A percentile compares a stretch with the other conserved stretches of the same genome.
Conservation (phyloP, 345 rosid genomes). For the Populus euphratica region DNA sequence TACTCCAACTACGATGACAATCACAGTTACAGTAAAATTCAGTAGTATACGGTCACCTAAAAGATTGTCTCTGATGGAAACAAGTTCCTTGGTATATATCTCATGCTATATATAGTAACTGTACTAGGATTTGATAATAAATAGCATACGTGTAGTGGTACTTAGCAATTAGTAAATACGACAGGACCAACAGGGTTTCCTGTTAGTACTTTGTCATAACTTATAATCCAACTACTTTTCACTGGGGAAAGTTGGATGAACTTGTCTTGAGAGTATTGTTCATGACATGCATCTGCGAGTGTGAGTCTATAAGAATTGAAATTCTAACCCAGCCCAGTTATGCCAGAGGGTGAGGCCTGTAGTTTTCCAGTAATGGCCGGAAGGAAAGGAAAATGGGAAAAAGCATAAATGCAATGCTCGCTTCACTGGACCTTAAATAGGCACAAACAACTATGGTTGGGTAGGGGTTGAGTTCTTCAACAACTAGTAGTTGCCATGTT, state of each 20-base stretch:
- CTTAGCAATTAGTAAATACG: too few species aligned
- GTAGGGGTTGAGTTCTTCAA: not conserved
- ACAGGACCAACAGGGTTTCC: too few species aligned
- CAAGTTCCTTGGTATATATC: not conserved
- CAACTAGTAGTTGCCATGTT: not conserved
- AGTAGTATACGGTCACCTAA: too few species aligned
- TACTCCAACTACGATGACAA: not conserved
- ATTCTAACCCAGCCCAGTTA: not conserved
- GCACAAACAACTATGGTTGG: not conserved
- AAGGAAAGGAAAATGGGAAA: not conserved
- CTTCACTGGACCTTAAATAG: not conserved
- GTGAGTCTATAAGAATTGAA: too few species aligned
- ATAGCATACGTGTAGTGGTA: not conserved
- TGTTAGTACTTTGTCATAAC: too few species aligned
- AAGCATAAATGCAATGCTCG: not conserved
- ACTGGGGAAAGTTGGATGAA: too few species aligned
- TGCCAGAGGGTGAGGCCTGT: not conserved
- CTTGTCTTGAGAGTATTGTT: too few species aligned
- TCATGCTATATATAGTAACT: not conserved
- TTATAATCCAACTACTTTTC: too few species aligned
- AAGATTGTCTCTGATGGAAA: not conserved
- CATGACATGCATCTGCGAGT: too few species aligned
- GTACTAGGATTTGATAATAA: not conserved
- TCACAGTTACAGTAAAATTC: not conserved
- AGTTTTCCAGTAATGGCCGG: not conserved